These are phyloP conservation scores for Gracilaria gracilis DNA, from an alignment of 23 red algal genomes.

Conservation along the genomic window DNA sequence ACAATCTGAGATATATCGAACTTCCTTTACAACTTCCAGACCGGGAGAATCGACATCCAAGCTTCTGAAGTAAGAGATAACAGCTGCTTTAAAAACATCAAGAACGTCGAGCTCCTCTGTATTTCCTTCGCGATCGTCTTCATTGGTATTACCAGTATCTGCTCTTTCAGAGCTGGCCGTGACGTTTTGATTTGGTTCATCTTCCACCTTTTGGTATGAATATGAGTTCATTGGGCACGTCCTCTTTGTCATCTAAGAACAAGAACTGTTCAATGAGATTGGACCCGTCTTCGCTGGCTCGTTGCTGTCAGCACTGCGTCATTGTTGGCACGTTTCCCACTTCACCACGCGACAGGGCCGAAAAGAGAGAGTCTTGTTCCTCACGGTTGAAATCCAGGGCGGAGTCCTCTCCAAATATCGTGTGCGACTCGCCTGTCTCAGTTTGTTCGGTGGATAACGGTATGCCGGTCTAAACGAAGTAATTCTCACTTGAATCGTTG, in stretches of 20 bases:
- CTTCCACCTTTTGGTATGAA: not conserved
- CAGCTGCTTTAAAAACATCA: not conserved
- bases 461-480: too few relatives aligned
- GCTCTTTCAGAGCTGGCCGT: not conserved
- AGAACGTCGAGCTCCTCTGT: not conserved
- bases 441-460: too few relatives aligned
- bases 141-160: not conserved
- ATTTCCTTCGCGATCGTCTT: not conserved
- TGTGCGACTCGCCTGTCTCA: too few relatives aligned
- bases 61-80: not conserved
- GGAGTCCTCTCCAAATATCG: not conserved
- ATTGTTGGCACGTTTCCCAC: too few relatives aligned
- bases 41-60: not conserved
- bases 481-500: not conserved
- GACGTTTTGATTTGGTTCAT: not conserved
- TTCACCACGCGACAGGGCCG: too few relatives aligned
- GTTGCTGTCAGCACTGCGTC: not conserved
- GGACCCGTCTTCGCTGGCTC: not conserved
- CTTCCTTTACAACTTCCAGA: not conserved
- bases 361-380: too few relatives aligned
- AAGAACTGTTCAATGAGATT: not conserved
- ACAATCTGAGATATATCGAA: not conserved
- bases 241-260: not conserved
- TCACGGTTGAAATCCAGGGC: not conserved
- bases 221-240: not conserved